Conservation (phyloP, 169 alveolate species). For the Babesia bovis region DNA sequence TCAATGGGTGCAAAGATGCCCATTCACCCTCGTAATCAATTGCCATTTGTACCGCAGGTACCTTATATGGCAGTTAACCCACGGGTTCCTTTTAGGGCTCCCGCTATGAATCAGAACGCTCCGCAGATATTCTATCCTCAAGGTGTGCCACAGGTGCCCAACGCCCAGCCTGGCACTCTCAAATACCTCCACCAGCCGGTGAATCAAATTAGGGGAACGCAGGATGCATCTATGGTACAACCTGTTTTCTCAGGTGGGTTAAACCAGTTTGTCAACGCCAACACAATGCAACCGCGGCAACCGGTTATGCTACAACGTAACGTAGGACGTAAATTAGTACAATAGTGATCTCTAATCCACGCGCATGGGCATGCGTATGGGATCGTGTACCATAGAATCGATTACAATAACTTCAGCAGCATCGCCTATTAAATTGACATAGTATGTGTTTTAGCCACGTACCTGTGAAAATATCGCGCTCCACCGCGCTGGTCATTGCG, state of each 20-base stretch:
- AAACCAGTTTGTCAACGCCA: not conserved
- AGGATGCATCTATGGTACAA: not conserved
- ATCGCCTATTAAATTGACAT: conserved; percentile 48
- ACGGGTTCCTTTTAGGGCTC: not conserved
- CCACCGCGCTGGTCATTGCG: conserved; percentile 89
- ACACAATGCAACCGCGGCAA: not conserved
- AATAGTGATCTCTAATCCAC: conserved; percentile 15
- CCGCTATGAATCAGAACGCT: not conserved
- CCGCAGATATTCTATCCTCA: too few species aligned
- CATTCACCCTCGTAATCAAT: not conserved
- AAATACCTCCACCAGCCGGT: not conserved
- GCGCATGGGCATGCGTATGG: conserved; percentile 62
- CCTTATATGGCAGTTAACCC: conserved; percentile 3
- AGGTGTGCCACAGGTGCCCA: not conserved
- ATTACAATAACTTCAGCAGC: conserved; percentile 61
- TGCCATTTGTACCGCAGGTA: not conserved
- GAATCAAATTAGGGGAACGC: not conserved
- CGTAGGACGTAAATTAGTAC: not conserved
- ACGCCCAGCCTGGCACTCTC: too few species aligned
- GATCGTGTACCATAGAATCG: conserved; percentile 61
- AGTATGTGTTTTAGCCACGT: not conserved
- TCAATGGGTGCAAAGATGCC: not conserved
- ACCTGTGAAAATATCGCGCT: conserved; percentile 93
- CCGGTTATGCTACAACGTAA: conserved; percentile 15
- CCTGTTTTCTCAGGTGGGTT: not conserved